Evolutionary conservation across 768 basidiomycete species (phyloP).

Genomic region (Kwoniella sp.): DNA sequence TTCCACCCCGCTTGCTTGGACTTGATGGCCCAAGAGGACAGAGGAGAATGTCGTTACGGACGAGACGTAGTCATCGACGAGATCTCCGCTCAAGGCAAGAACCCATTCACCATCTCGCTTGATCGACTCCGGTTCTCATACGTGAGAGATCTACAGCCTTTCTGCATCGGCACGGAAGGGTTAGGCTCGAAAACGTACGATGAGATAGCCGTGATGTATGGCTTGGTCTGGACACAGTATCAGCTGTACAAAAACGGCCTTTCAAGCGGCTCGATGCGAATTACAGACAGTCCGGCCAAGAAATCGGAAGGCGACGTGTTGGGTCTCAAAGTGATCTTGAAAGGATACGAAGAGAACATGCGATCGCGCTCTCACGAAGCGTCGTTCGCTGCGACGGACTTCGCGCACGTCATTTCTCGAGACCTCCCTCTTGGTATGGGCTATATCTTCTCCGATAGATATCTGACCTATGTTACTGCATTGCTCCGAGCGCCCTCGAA

Average conservation of each 20-base stretch:
- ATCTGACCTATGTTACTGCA: conserved; percentile 66
- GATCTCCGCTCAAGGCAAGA: conserved; percentile 19
- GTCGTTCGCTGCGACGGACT: conserved; percentile 45
- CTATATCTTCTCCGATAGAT: conserved; percentile 71
- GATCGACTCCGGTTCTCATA: conserved; percentile 15
- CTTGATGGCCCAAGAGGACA: conserved; percentile 24
- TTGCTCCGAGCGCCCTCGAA: conserved; percentile 58
- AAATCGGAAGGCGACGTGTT: conserved; percentile 60
- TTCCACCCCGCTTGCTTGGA: conserved; percentile 63
- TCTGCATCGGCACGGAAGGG: conserved; percentile 54
- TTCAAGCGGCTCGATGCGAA: conserved; percentile 64
- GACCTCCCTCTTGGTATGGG: conserved; percentile 49
- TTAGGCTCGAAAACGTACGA: conserved; percentile 65
- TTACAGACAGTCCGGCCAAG: conserved; percentile 27
- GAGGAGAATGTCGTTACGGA: conserved; percentile 54
- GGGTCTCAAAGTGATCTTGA: conserved; percentile 65
- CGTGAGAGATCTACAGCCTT: background rate
- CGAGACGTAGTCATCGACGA: conserved; percentile 33
- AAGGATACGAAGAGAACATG: conserved; percentile 63
- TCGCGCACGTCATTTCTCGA: conserved; percentile 41
- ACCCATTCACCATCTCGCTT: conserved; percentile 28
- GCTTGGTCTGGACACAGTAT: conserved; percentile 68
- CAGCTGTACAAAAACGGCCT: conserved; percentile 71
- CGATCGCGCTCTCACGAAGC: conserved; percentile 62
- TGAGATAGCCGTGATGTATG: conserved; percentile 67